These are phyloP conservation scores for Dryadomyces quercus-mongolicae DNA, from an alignment of 2,329 filamentous ascomycete species.

Conservation along the genomic window DNA sequence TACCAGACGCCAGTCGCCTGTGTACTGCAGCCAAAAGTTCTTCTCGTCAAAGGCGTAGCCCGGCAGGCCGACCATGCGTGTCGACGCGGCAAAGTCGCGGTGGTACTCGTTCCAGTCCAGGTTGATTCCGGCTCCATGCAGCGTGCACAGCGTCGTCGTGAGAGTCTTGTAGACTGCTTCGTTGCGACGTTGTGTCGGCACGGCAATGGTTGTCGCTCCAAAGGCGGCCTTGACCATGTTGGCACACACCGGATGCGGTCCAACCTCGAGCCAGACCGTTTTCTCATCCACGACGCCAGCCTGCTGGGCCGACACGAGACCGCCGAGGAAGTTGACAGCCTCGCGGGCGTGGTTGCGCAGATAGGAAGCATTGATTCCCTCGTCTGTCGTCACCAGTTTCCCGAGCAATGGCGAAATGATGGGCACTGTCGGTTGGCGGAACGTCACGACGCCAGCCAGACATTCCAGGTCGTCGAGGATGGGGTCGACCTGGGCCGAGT, in stretches of 20 bases:
- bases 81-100: slow-evolving; percentile 28
- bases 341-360: slow-evolving; percentile 53
- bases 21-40: slow-evolving; percentile 54
- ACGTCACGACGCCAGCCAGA: slow-evolving; percentile 26
- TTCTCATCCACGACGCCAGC: slow-evolving; percentile 50
- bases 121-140: slow-evolving; percentile 49
- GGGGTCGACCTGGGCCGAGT: slow-evolving; percentile 39
- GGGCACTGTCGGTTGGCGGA: slow-evolving; percentile 36
- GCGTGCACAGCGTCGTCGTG: slow-evolving; percentile 38
- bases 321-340: slow-evolving; percentile 56
- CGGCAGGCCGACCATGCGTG: slow-evolving; percentile 48
- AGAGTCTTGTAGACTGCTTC: slow-evolving; percentile 55
- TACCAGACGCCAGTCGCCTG: slow-evolving; percentile 58
- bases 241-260: slow-evolving; percentile 59
- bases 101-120: slow-evolving; percentile 64
- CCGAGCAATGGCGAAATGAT: slow-evolving; percentile 58
- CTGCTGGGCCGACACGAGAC: slow-evolving; percentile 45
- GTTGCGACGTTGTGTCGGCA: slow-evolving; percentile 48
- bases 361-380: slow-evolving; percentile 46
- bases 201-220: slow-evolving; percentile 37
- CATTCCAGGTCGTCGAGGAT: slow-evolving; percentile 47
- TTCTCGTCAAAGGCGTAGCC: slow-evolving; percentile 62
- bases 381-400: slow-evolving; percentile 39
- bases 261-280: slow-evolving; percentile 61
- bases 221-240: slow-evolving; percentile 57